phyloP scores from a whole-genome alignment of 345 rosid genomes.

The Theobroma cacao region DNA sequence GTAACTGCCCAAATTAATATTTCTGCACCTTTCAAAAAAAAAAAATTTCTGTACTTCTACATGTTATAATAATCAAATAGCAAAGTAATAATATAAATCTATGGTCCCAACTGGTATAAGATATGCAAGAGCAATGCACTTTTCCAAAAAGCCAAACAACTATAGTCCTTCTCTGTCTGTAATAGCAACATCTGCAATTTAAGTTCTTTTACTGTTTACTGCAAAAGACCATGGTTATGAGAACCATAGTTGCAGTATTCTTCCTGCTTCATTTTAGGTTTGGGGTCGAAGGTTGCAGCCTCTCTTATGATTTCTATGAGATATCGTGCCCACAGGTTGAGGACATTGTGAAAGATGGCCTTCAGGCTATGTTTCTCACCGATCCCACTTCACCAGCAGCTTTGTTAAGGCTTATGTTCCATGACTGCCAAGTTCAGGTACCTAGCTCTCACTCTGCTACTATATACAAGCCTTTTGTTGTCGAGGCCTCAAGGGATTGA shows the following conservation, averaged over 20 bases:
- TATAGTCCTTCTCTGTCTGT: neutral
- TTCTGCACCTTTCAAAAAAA: too few relatives aligned
- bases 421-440: slow-evolving; percentile 60
- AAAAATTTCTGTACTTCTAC: neutral
- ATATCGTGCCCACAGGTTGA: slow-evolving; percentile 41
- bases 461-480: neutral
- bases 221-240: neutral
- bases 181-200: neutral
- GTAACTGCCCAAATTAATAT: neutral
- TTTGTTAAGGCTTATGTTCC: slow-evolving; percentile 49
- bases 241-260: neutral
- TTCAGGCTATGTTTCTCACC: slow-evolving; percentile 24
- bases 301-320: slow-evolving; percentile 38
- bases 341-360: slow-evolving; percentile 34
- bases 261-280: slow-evolving; percentile 10
- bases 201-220: neutral
- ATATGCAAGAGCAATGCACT: neutral
- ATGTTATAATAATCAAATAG: neutral
- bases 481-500: neutral
- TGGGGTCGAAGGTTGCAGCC: slow-evolving; percentile 3
- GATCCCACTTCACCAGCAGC: slow-evolving; percentile 48
- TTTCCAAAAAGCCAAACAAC: neutral
- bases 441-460: neutral
- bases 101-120: neutral
- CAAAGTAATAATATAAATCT: neutral